Evolutionary conservation across 2,329 filamentous ascomycete species (phyloP).

Genomic region (Bretziella fagacearum): DNA sequence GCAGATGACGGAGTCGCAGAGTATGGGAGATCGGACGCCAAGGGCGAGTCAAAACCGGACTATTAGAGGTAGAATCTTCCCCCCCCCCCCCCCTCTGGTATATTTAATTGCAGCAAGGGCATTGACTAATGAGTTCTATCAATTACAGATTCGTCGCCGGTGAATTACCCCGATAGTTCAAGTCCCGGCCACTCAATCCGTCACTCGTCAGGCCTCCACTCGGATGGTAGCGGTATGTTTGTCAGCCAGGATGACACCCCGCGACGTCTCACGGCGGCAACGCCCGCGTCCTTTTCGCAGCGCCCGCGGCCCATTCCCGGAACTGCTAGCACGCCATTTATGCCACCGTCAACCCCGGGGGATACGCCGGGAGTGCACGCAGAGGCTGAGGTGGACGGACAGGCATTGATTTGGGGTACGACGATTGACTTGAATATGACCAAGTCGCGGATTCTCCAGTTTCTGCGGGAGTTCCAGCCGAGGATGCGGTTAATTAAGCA

Average conservation of each 20-base stretch:
- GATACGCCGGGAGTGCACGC: conserved; percentile 39
- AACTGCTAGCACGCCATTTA: conserved; percentile 10
- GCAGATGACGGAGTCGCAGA: conserved; percentile 41
- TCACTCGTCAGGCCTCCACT: conserved; percentile 55
- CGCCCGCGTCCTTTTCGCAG: conserved; percentile 13
- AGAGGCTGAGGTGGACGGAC: conserved; percentile 26
- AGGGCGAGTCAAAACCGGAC: conserved; percentile 34
- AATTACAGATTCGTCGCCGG: conserved; percentile 67
- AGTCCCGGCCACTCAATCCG: conserved; percentile 53
- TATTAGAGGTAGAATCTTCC: conserved; percentile 6
- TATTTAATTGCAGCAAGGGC: neutral
- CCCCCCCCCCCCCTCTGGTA: too few relatives aligned
- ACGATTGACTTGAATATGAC: conserved; percentile 89
- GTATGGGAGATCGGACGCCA: conserved; percentile 41
- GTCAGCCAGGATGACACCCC: conserved; percentile 36
- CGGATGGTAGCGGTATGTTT: conserved; percentile 76
- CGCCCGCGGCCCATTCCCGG: conserved; percentile 24
- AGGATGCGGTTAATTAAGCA: conserved; percentile 91
- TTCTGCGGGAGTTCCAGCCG: conserved; percentile 75
- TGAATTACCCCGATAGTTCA: conserved; percentile 79
- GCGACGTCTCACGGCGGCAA: conserved; percentile 3
- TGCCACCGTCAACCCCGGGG: conserved; percentile 11
- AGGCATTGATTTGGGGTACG: conserved; percentile 69
- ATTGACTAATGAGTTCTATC: neutral
- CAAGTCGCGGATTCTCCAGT: conserved; percentile 53